Evolutionary conservation across 208 protist genomes (phyloP).

Genomic region (Spongospora subterranea): DNA sequence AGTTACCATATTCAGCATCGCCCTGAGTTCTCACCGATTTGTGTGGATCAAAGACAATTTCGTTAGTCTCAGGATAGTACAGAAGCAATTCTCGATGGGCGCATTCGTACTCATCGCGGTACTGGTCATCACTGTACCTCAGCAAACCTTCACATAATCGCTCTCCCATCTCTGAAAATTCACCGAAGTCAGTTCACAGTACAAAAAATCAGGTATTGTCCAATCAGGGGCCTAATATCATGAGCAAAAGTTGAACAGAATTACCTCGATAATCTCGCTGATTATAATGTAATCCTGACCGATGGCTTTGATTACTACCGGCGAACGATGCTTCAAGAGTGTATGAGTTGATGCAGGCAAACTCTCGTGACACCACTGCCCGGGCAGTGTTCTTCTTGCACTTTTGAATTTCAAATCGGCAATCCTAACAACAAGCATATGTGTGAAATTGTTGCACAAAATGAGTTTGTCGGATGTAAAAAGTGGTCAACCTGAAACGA

Average conservation of each 20-base stretch:
- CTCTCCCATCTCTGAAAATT: not conserved
- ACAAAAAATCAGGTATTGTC: not conserved
- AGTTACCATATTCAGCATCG: too few species aligned
- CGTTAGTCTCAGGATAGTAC: not conserved
- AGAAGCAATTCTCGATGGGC: not conserved
- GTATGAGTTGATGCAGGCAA: not conserved
- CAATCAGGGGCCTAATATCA: too few species aligned
- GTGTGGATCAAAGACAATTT: too few species aligned
- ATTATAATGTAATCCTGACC: not conserved
- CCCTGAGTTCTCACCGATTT: too few species aligned
- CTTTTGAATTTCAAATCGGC: not conserved
- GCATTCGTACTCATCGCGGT: not conserved
- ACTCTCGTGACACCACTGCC: not conserved
- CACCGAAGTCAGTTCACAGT: not conserved
- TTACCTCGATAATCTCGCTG: not conserved
- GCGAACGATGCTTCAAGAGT: constrained; percentile 12
- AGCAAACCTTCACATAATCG: not conserved
- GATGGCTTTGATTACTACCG: not conserved
- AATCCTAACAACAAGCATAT: not conserved
- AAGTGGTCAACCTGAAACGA: constrained; percentile 1
- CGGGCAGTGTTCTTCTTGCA: constrained; percentile 1
- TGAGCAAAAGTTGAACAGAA: too few species aligned
- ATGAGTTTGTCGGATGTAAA: not conserved
- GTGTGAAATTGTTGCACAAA: not conserved
- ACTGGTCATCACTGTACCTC: not conserved